Evolutionary conservation across 345 rosid genomes (phyloP).

Genomic region (Eucalyptus marginata): DNA sequence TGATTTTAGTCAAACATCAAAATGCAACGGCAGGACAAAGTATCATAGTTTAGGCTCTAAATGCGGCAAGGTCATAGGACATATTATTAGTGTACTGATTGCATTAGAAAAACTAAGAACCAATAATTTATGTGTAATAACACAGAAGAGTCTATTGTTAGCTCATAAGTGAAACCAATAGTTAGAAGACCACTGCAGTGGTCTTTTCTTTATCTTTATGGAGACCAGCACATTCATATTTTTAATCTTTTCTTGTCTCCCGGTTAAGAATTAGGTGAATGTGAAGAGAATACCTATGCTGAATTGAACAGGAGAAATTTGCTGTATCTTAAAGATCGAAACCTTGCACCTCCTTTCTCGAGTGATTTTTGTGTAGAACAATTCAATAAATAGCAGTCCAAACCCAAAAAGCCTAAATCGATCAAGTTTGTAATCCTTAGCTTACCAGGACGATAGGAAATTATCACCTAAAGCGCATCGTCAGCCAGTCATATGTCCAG

Average conservation of each 20-base stretch:
- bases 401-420: background rate
- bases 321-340: background rate
- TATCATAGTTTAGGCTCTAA: background rate
- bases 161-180: background rate
- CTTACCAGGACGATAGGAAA: background rate
- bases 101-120: background rate
- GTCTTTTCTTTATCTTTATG: background rate
- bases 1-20: background rate
- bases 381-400: background rate
- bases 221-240: background rate
- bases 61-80: background rate
- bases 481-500: background rate
- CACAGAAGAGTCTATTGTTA: background rate
- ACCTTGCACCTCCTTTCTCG: background rate
- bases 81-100: background rate
- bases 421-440: background rate
- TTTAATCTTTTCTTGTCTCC: background rate
- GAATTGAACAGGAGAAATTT: background rate
- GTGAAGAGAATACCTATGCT: background rate
- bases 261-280: background rate
- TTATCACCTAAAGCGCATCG: background rate
- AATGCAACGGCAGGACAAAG: background rate
- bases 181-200: background rate
- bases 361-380: background rate
- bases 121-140: background rate